phyloP scores from a whole-genome alignment of 2,329 filamentous ascomycete species.

The Thielaviopsis euricoi region DNA sequence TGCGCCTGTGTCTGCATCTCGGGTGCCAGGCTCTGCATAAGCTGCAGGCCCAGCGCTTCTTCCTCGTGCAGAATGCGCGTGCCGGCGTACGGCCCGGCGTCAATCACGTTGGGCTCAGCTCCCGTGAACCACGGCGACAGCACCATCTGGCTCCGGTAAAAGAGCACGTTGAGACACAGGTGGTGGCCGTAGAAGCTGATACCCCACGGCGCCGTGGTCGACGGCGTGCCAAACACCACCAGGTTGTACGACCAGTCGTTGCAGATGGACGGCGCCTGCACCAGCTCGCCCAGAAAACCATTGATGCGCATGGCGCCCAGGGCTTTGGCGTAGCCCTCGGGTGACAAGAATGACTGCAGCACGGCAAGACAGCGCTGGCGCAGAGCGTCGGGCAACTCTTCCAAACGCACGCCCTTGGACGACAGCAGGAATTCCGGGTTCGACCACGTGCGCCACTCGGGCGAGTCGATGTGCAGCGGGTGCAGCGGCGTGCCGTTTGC shows the following conservation, averaged over 20 bases:
- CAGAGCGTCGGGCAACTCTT: conserved; percentile 32
- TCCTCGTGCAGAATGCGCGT: conserved; percentile 50
- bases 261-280: conserved; percentile 43
- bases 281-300: conserved; percentile 55
- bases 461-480: conserved; percentile 48
- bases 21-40: conserved; percentile 47
- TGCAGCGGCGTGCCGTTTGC: conserved; percentile 13
- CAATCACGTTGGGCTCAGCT: conserved; percentile 63
- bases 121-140: conserved; percentile 64
- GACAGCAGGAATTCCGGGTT: conserved; percentile 60
- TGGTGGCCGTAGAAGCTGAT: conserved; percentile 67
- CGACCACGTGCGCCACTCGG: conserved; percentile 53
- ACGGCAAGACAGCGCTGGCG: conserved; percentile 36
- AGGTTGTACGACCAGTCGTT: conserved; percentile 68
- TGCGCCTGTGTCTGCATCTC: conserved; percentile 34
- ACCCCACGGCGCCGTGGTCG: conserved; percentile 45
- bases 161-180: conserved; percentile 54
- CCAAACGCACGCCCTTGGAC: conserved; percentile 52
- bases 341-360: conserved; percentile 41
- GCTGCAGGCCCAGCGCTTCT: conserved; percentile 43
- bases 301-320: conserved; percentile 56
- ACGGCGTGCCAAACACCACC: conserved; percentile 49
- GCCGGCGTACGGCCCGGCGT: conserved; percentile 43
- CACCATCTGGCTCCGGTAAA: conserved; percentile 48
- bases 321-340: conserved; percentile 57